A percentile compares a stretch with the other conserved stretches of the same genome.
phyloP scores from a whole-genome alignment of 805 yeast species.

The Starmerella stellata region DNA sequence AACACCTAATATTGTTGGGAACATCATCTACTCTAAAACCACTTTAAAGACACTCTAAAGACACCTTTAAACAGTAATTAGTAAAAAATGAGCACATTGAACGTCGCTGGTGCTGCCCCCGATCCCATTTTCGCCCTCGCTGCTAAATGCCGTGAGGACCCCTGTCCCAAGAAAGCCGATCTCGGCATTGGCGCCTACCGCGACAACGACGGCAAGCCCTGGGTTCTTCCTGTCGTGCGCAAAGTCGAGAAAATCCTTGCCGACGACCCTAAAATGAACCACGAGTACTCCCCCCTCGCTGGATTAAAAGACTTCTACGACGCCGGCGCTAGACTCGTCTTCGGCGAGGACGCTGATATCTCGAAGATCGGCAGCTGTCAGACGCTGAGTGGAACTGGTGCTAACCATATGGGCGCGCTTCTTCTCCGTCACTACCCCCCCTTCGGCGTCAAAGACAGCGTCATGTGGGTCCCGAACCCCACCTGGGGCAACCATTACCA shows the following conservation, averaged over 20 bases:
- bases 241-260: slow-evolving; percentile 33
- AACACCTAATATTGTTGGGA: no score
- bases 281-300: slow-evolving; percentile 72
- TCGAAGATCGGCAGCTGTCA: slow-evolving; percentile 44
- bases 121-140: slow-evolving; percentile 68
- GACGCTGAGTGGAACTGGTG: slow-evolving; percentile 76
- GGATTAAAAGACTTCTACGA: slow-evolving; percentile 54
- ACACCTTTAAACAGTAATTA: no score
- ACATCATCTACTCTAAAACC: no score
- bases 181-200: slow-evolving; percentile 89
- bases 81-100: slow-evolving; percentile 13
- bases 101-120: slow-evolving; percentile 34
- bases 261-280: slow-evolving; percentile 35
- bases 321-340: slow-evolving; percentile 49
- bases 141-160: slow-evolving; percentile 24
- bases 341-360: slow-evolving; percentile 46
- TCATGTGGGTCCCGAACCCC: slow-evolving; percentile 62
- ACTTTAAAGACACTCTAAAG: no score
- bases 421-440: slow-evolving; percentile 39
- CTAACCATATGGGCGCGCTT: slow-evolving; percentile 71
- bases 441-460: slow-evolving; percentile 16
- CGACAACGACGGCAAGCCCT: slow-evolving; percentile 71
- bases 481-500: slow-evolving; percentile 97
- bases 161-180: slow-evolving; percentile 30
- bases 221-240: slow-evolving; percentile 67